Conservation (phyloP, 805 yeast genomes). For the Torulaspora microellipsoides region DNA sequence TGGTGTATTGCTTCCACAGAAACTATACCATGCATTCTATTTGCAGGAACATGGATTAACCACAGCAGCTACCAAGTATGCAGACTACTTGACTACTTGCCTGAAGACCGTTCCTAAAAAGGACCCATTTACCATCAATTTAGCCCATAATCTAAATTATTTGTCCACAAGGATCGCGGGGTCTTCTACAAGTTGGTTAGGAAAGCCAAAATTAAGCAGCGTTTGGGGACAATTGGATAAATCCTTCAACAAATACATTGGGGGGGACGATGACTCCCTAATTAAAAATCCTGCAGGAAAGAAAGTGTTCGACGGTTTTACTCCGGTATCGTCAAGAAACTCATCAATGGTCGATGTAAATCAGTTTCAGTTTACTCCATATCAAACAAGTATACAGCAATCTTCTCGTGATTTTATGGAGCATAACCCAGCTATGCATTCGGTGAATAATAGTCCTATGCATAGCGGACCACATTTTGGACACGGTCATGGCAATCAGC, state of each 20-base stretch:
- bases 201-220: slow-evolving; percentile 69
- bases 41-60: slow-evolving; percentile 64
- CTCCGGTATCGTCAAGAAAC: slow-evolving; percentile 62
- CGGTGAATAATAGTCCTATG: slow-evolving; percentile 6
- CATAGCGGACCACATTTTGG: not conserved
- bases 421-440: not conserved
- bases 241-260: slow-evolving; percentile 69
- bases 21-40: slow-evolving; percentile 61
- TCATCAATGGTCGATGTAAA: slow-evolving; percentile 40
- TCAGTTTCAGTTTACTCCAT: slow-evolving; percentile 25
- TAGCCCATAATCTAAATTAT: slow-evolving; percentile 34
- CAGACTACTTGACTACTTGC: slow-evolving; percentile 45
- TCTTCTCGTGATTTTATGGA: slow-evolving; percentile 9
- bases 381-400: slow-evolving; percentile 8
- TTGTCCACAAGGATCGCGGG: slow-evolving; percentile 47
- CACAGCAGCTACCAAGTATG: slow-evolving; percentile 56
- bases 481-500: not conserved
- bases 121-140: slow-evolving; percentile 33
- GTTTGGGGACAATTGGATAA: slow-evolving; percentile 89
- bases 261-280: slow-evolving; percentile 68
- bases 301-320: slow-evolving; percentile 66
- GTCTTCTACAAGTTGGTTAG: slow-evolving; percentile 67
- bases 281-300: slow-evolving; percentile 37
- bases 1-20: slow-evolving; percentile 55
- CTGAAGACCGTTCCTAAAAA: slow-evolving; percentile 39